Percentiles rank a stretch among this genome's conserved stretches.
Evolutionary conservation across 176 grass and related monocot species (phyloP).

Genomic region (Hordeum marinum): DNA sequence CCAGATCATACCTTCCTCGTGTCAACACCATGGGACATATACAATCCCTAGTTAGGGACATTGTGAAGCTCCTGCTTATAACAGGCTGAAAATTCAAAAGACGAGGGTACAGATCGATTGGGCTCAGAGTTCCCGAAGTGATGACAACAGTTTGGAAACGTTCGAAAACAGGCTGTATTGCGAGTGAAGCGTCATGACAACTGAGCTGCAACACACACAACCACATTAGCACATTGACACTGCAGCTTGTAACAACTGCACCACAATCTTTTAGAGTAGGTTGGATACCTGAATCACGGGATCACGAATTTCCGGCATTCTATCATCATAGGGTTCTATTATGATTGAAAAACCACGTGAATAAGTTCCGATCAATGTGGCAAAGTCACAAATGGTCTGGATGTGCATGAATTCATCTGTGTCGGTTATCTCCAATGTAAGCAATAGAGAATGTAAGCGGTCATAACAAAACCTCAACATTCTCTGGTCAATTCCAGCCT

Average conservation of each 20-base stretch:
- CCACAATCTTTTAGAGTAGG: neutral
- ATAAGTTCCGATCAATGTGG: slow-evolving; percentile 86
- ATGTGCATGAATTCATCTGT: slow-evolving; percentile 93
- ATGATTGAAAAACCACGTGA: slow-evolving; percentile 91
- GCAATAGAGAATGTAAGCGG: slow-evolving; percentile 72
- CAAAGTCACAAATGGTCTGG: slow-evolving; percentile 91
- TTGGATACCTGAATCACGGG: slow-evolving; percentile 69
- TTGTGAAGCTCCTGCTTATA: slow-evolving; percentile 95
- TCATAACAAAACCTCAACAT: slow-evolving; percentile 99
- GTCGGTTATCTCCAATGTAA: slow-evolving; percentile 88
- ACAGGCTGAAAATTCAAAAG: slow-evolving; percentile 94
- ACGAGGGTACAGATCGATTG: slow-evolving; percentile 90
- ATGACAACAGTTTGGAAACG: slow-evolving; percentile 91
- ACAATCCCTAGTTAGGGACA: slow-evolving; percentile 96
- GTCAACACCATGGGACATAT: slow-evolving; percentile 99
- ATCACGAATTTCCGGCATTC: slow-evolving; percentile 92
- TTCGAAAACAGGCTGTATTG: slow-evolving; percentile 94
- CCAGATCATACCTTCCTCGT: slow-evolving; percentile 69
- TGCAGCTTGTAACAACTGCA: neutral
- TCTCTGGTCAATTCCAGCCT: slow-evolving; percentile 93
- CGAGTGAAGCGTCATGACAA: slow-evolving; percentile 94
- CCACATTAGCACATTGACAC: slow-evolving; percentile 16
- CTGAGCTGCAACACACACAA: slow-evolving; percentile 66
- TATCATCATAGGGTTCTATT: slow-evolving; percentile 87
- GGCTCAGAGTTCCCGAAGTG: slow-evolving; percentile 94